Conservation (phyloP, 768 basidiomycete species). For the Suillus americanus region DNA sequence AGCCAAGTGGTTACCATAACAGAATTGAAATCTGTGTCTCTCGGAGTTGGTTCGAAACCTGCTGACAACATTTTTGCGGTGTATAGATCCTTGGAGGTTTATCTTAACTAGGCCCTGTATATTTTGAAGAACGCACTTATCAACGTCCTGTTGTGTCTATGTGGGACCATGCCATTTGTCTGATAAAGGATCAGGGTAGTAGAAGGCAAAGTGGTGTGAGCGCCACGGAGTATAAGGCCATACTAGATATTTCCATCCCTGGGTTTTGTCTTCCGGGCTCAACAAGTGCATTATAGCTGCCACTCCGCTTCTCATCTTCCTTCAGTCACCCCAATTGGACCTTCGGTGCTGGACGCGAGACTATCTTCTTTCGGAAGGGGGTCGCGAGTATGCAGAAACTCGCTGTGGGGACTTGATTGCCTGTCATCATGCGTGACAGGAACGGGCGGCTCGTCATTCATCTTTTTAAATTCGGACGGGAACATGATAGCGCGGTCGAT, state of each 20-base stretch:
- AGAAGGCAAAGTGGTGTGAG: neutral
- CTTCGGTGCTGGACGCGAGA: neutral
- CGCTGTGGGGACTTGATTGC: conserved; percentile 7
- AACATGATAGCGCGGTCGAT: conserved; percentile 87
- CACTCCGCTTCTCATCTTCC: neutral
- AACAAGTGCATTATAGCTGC: conserved; percentile 4
- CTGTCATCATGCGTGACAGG: conserved; percentile 13
- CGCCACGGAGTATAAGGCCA: neutral
- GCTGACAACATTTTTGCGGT: no score
- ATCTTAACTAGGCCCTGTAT: no score
- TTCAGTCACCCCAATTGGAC: neutral
- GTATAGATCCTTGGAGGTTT: no score
- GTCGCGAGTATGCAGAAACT: neutral
- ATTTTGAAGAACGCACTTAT: neutral
- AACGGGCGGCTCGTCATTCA: conserved; percentile 15
- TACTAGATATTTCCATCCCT: neutral
- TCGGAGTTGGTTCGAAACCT: no score
- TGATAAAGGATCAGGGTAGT: neutral
- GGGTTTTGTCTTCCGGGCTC: neutral
- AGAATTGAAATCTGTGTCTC: no score
- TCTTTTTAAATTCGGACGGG: conserved; percentile 57
- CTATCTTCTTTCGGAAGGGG: neutral
- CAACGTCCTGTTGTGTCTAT: neutral
- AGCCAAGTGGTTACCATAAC: no score
- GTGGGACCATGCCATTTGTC: neutral